Evolutionary conservation across 2,329 filamentous ascomycete species (phyloP), one percentile per base, ranked within the genome.

Genomic region (Sclerotinia borealis): DNA sequence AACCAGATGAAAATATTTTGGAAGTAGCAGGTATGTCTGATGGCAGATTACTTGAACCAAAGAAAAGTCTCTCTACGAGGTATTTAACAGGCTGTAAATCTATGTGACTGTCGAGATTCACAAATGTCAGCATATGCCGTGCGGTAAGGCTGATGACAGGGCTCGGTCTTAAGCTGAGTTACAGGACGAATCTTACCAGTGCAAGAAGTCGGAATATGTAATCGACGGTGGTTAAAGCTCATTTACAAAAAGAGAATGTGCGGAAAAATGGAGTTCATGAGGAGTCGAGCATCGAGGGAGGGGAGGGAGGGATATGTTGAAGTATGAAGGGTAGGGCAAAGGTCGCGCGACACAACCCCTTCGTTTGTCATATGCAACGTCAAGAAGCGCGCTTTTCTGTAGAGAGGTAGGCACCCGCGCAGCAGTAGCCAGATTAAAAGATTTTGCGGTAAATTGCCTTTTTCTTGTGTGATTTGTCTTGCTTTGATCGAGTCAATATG

Each of bases 281-380:
- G 58, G 66, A 63, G 61, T 68, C 68, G 67, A 71, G 68, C 72
- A 73, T 74, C 66, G 69, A 73, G 68, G 70, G 68, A 59, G 61
- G 67, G 67, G 66, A 66, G 63, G 63, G 63, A 65, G 65, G 67
- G 69, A 71, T 54, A 25, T 55, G 68, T 71, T 67, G 69, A 72
- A 70, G 69, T 69, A 68, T 64, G 64, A 68, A 65, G 68, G 67
- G 67, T 66, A 70, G 68, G 69, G 68, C 67, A 64, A 66, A 67
- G 65, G 71, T 75, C 70, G 72, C 72, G 69, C 73, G 71, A 73
- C 71, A 72, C 70, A 71, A 70, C 64, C 68, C 70, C 69, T 72
- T 72, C 72, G 71, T 73, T 74, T 74, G 73, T 73, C 72, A 72
- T 73, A 72, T 72, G 72, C 69, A 68, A 69, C 68, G 65, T 68